Percentiles rank a stretch among this genome's conserved stretches.
Evolutionary conservation across 2,329 filamentous ascomycete genomes (phyloP).

Genomic region (Tolypocladium guangdongense): DNA sequence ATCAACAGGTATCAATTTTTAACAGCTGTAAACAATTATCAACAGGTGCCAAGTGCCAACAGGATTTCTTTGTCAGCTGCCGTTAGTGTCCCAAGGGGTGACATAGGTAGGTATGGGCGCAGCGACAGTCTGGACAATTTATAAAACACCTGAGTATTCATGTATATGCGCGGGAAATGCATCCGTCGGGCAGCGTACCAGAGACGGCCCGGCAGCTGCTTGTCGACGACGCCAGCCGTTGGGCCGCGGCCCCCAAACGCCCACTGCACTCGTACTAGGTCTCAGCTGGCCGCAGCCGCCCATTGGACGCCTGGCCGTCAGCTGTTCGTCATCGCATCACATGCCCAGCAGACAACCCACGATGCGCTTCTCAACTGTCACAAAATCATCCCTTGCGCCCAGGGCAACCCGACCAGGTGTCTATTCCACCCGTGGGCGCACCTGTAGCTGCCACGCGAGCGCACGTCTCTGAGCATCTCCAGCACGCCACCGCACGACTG

Average conservation of each 20-base stretch:
- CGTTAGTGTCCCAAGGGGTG: too few relatives aligned
- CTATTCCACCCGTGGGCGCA: too few relatives aligned
- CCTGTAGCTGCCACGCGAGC: background rate
- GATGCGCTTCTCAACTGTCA: background rate
- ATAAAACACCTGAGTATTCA: background rate
- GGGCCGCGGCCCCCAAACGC: too few relatives aligned
- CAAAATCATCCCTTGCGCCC: background rate
- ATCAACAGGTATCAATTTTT: too few relatives aligned
- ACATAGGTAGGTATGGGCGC: too few relatives aligned
- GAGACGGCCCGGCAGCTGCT: background rate
- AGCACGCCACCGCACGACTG: background rate
- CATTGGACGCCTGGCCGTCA: background rate
- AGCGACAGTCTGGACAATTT: too few relatives aligned
- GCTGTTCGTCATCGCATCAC: background rate
- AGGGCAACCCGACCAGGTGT: background rate
- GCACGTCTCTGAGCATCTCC: background rate
- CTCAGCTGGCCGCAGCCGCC: background rate
- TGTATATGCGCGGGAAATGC: background rate
- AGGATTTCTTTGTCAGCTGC: too few relatives aligned
- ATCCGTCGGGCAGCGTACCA: too few relatives aligned
- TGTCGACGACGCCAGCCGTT: background rate
- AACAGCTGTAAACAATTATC: too few relatives aligned
- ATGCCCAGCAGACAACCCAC: background rate
- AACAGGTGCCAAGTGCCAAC: too few relatives aligned
- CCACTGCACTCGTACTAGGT: too few relatives aligned